phyloP scores from a whole-genome alignment of 1,139 yeast species.

The Zhuliangozyma blackwelliae region DNA sequence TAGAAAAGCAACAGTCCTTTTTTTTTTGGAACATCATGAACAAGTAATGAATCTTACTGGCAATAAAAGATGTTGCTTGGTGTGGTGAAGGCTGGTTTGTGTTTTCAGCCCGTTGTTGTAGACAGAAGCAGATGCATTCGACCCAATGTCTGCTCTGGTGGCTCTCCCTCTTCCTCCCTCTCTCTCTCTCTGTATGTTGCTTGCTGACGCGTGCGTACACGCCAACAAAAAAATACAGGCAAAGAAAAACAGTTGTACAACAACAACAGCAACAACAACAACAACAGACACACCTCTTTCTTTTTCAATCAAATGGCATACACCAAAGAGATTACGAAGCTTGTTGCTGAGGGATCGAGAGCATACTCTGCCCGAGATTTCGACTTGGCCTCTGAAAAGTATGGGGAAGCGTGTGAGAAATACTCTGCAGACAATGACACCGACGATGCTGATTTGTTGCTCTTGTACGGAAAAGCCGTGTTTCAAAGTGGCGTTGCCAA shows the following conservation, averaged over 20 bases:
- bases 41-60: too few relatives aligned
- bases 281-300: conserved; percentile 1
- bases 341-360: conserved; percentile 57
- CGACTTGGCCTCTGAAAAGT: conserved; percentile 65
- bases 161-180: too few relatives aligned
- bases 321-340: conserved; percentile 31
- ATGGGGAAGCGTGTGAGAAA: conserved; percentile 70
- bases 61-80: too few relatives aligned
- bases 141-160: too few relatives aligned
- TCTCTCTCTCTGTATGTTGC: too few relatives aligned
- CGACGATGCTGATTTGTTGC: conserved; percentile 68
- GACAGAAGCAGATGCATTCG: too few relatives aligned
- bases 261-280: conserved; percentile 1
- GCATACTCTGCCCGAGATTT: conserved; percentile 59
- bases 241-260: neutral
- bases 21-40: too few relatives aligned
- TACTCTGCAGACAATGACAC: conserved; percentile 43
- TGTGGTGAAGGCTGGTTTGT: too few relatives aligned
- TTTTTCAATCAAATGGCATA: neutral
- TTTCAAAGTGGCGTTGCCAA: conserved; percentile 73
- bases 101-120: too few relatives aligned
- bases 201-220: too few relatives aligned
- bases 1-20: too few relatives aligned
- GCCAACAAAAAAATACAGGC: neutral
- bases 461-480: conserved; percentile 74